These are phyloP conservation scores for Lathyrus sativus DNA, from an alignment of 306 rosid species.

Conservation along the genomic window DNA sequence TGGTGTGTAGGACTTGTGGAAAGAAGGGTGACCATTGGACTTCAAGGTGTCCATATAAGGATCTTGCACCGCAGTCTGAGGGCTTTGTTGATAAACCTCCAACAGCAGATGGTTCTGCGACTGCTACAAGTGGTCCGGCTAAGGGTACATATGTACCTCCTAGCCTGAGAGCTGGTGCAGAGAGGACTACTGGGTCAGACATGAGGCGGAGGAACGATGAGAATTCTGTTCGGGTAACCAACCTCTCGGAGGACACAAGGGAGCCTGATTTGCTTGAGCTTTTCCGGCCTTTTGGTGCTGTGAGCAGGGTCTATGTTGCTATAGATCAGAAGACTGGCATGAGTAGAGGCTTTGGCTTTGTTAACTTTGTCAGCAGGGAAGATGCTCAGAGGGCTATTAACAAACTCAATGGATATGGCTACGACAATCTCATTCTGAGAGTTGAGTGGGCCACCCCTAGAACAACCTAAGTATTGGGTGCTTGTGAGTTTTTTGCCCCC, in stretches of 20 bases:
- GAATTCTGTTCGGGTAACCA: slow-evolving; percentile 81
- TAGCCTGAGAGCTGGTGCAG: slow-evolving; percentile 72
- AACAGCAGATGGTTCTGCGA: slow-evolving; percentile 17
- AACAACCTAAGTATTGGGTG: too few species aligned
- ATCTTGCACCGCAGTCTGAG: slow-evolving; percentile 65
- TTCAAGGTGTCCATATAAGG: slow-evolving; percentile 89
- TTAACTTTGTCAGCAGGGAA: slow-evolving; percentile 85
- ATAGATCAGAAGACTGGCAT: slow-evolving; percentile 79
- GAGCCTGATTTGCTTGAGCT: slow-evolving; percentile 91
- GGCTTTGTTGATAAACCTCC: slow-evolving; percentile 65
- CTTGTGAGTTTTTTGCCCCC: too few species aligned
- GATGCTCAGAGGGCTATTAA: slow-evolving; percentile 88
- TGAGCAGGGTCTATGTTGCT: slow-evolving; percentile 88
- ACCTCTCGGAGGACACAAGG: slow-evolving; percentile 43
- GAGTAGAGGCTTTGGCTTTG: slow-evolving; percentile 95
- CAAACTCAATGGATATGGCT: slow-evolving; percentile 92
- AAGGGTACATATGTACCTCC: slow-evolving; percentile 87
- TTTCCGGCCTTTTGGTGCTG: slow-evolving; percentile 87
- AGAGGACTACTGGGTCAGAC: slow-evolving; percentile 61
- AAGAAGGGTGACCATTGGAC: slow-evolving; percentile 98
- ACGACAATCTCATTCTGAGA: slow-evolving; percentile 61
- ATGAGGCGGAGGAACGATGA: slow-evolving; percentile 89
- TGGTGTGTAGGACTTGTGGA: slow-evolving; percentile 89
- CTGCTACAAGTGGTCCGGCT: slow-evolving; percentile 33
- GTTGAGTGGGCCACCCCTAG: slow-evolving; percentile 56